Evolutionary conservation across 1,139 yeast genomes (phyloP).

Genomic region (Candida gigantensis): DNA sequence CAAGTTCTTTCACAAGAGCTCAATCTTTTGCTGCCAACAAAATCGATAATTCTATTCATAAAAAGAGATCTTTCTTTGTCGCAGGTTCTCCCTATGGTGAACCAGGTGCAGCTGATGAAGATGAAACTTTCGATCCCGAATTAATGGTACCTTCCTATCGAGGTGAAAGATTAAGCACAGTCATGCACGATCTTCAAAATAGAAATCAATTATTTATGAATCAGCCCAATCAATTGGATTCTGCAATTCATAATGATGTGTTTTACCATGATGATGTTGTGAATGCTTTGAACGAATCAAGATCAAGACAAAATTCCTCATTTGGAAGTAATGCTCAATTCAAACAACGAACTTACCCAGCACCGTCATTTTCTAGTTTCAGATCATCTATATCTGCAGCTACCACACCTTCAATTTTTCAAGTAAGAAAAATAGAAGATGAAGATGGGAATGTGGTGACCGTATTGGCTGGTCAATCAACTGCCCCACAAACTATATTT

Average conservation of each 20-base stretch:
- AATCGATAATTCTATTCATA: constrained; percentile 46
- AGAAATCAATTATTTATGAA: constrained; percentile 31
- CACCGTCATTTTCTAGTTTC: constrained; percentile 40
- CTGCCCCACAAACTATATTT: constrained; percentile 52
- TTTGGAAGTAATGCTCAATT: constrained; percentile 17
- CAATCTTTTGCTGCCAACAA: constrained; percentile 48
- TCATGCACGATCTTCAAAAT: constrained; percentile 36
- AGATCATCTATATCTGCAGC: constrained; percentile 37
- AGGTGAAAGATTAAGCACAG: constrained; percentile 66
- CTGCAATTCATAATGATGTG: constrained; percentile 35
- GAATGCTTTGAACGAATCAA: constrained; percentile 27
- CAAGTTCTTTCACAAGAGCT: constrained; percentile 49
- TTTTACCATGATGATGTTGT: constrained; percentile 44
- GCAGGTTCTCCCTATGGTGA: constrained; percentile 16
- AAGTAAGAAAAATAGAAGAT: constrained; percentile 67
- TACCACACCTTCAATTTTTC: constrained; percentile 55
- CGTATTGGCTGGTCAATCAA: constrained; percentile 76
- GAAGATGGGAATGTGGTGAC: constrained; percentile 74
- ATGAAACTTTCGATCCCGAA: constrained; percentile 70
- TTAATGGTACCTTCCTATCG: constrained; percentile 65
- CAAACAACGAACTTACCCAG: constrained; percentile 20
- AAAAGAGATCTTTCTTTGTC: constrained; percentile 41
- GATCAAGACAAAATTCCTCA: constrained; percentile 34
- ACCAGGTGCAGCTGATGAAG: constrained; percentile 37
- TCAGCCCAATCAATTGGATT: constrained; percentile 17